Evolutionary conservation across 257 asterid genomes (phyloP).

Genomic region (Solanum gandarillasii): DNA sequence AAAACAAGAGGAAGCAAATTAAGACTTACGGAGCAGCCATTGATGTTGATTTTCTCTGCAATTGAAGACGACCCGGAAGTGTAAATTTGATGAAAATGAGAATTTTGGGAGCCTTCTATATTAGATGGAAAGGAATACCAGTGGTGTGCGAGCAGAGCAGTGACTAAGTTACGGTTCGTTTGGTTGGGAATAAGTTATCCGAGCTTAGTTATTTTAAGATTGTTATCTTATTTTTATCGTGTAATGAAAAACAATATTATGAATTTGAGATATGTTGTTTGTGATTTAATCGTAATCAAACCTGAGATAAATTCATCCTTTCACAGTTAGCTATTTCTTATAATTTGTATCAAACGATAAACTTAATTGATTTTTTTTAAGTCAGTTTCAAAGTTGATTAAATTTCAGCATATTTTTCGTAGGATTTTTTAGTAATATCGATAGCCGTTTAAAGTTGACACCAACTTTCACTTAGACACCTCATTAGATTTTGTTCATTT

Average conservation of each 20-base stretch:
- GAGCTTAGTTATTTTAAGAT: too few relatives aligned
- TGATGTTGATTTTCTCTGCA: not conserved
- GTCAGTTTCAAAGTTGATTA: not conserved
- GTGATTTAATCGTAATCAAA: too few relatives aligned
- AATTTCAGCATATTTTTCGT: not conserved
- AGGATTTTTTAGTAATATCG: not conserved
- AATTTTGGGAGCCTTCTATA: not conserved
- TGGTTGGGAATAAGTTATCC: too few relatives aligned
- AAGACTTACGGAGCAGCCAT: slow-evolving; percentile 42
- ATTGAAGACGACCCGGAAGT: not conserved
- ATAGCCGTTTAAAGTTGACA: not conserved
- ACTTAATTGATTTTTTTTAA: too few relatives aligned
- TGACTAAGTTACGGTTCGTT: not conserved
- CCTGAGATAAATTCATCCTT: not conserved
- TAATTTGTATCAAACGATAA: not conserved
- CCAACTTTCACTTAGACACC: accelerated
- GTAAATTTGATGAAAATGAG: not conserved
- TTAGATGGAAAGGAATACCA: not conserved
- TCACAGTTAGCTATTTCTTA: too few relatives aligned
- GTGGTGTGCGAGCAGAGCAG: not conserved
- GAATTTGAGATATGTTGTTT: not conserved
- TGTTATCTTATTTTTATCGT: too few relatives aligned
- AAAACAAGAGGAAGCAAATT: not conserved
- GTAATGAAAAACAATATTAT: not conserved
- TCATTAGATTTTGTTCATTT: too few relatives aligned